A percentile compares a stretch with the other conserved stretches of the same genome.
Evolutionary conservation across 169 alveolate genomes (phyloP).

Genomic region (Plasmodium relictum): DNA sequence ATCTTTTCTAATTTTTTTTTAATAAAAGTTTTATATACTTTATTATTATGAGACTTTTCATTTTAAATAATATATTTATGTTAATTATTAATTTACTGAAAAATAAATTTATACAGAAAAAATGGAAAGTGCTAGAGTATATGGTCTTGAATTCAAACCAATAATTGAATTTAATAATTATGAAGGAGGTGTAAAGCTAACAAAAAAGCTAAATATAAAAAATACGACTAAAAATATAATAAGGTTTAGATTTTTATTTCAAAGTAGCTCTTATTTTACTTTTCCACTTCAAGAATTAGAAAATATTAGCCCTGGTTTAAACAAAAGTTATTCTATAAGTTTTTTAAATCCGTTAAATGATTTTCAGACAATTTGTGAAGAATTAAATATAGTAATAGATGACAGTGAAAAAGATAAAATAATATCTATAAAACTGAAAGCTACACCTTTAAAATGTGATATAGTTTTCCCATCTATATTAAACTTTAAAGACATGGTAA

Average conservation of each 20-base stretch:
- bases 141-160: slow-evolving; percentile 56
- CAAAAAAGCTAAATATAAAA: slow-evolving; percentile 48
- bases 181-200: slow-evolving; percentile 71
- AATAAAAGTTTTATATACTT: too few relatives aligned
- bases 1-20: too few relatives aligned
- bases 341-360: slow-evolving; percentile 67
- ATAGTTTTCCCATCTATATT: slow-evolving; percentile 36
- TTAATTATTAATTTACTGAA: neutral
- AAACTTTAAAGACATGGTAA: slow-evolving; percentile 69
- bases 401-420: slow-evolving; percentile 52
- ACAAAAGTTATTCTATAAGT: slow-evolving; percentile 45
- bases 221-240: slow-evolving; percentile 63
- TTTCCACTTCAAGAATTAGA: slow-evolving; percentile 76
- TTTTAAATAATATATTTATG: neutral
- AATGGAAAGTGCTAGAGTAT: slow-evolving; percentile 52
- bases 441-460: slow-evolving; percentile 76
- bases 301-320: slow-evolving; percentile 73
- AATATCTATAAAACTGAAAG: slow-evolving; percentile 39
- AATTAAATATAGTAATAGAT: slow-evolving; percentile 45
- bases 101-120: neutral
- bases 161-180: slow-evolving; percentile 56
- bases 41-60: neutral
- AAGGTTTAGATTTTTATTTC: slow-evolving; percentile 61
- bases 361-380: slow-evolving; percentile 46
- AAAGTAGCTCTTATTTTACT: slow-evolving; percentile 62